These are phyloP conservation scores for Rubia tinctorum DNA, from an alignment of 305 asterid species.

Conservation along the genomic window DNA sequence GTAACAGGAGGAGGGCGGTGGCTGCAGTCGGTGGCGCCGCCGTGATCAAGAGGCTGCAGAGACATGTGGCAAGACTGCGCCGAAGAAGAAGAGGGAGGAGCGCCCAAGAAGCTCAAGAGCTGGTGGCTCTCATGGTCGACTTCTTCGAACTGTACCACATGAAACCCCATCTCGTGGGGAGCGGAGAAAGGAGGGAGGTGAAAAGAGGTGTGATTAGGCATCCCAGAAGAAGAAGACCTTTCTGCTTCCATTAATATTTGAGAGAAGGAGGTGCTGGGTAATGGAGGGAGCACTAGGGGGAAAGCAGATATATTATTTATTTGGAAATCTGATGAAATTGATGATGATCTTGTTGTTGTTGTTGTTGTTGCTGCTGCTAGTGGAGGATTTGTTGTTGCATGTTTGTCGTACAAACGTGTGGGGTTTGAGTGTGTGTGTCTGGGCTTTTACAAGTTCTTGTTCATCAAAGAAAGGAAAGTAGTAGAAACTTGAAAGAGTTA, in stretches of 20 bases:
- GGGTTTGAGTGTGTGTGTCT: conserved; percentile 8
- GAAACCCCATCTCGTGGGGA: conserved; percentile 67
- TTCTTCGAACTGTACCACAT: conserved; percentile 56
- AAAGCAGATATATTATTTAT: background rate
- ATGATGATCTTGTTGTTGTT: background rate
- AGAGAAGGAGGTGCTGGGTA: conserved; percentile 14
- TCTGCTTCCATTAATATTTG: conserved; percentile 59
- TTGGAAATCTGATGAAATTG: conserved; percentile 3
- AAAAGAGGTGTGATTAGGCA: conserved; percentile 35
- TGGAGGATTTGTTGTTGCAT: conserved; percentile 20
- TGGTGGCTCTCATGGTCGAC: conserved; percentile 52
- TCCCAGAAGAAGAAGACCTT: conserved; percentile 35
- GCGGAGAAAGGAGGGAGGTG: conserved; percentile 35
- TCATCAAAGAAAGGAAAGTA: background rate
- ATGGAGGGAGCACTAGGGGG: conserved; percentile 36
- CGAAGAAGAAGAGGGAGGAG: conserved; percentile 30
- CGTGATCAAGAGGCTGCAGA: conserved; percentile 28
- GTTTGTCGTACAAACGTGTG: conserved; percentile 22
- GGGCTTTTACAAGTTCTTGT: background rate
- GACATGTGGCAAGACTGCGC: conserved; percentile 34
- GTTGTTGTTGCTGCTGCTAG: conserved; percentile 8
- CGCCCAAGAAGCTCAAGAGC: conserved; percentile 51
- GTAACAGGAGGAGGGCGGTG: conserved; percentile 9
- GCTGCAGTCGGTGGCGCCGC: conserved; percentile 1
- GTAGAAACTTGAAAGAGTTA: background rate